Evolutionary conservation across 1,284 basidiomycete genomes (phyloP), one percentile per base, ranked within the genome.

Genomic region (Cryptococcus neoformans): DNA sequence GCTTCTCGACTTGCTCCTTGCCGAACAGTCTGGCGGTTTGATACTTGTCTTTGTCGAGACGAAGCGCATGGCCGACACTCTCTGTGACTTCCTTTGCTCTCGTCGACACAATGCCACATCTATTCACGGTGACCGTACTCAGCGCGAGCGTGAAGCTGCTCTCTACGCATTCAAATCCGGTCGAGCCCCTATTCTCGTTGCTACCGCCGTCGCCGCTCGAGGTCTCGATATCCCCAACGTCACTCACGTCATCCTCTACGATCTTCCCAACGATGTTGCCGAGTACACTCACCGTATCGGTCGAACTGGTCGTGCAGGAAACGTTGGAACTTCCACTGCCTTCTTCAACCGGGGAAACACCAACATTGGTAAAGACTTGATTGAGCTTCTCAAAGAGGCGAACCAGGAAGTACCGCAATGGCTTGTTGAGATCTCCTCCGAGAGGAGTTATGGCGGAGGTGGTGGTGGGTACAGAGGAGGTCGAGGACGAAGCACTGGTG

Each of bases 191-290:
- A 90, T 99, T 79, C 84, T 99, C 76, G 95, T 99, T 60, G 95
- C 95, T 49, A 99, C 96, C 35, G 96, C 95, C 55, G 96, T 99
- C 59, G 95, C 95, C 52, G 95, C 96, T 58, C 92, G 96, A 83
- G 95, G 95, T 78, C 87, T 99, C 69, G 95, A 99, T 81, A 99
- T 99, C 68, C 96, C 96, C 67, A 96, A 99, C 78, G 95, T 99
- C 71, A 97, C 92, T 36, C 96, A 99, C 78, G 95, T 99, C 70
- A 84, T 99, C 81, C 68, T 77, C 79, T 99, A 97, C 80, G 96
- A 99, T 78, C 82, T 99, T n/a, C 95, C 95, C 16, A 90, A 89
- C 61, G 95, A 99, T 79, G 95, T 99, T 62, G 95, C 99, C 74
- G 96, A 97, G 78, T 97, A 97, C 78, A 94, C 96, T 50, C 93